Conservation (phyloP, 1,139 yeast genomes). For the Geotrichum siamense region DNA sequence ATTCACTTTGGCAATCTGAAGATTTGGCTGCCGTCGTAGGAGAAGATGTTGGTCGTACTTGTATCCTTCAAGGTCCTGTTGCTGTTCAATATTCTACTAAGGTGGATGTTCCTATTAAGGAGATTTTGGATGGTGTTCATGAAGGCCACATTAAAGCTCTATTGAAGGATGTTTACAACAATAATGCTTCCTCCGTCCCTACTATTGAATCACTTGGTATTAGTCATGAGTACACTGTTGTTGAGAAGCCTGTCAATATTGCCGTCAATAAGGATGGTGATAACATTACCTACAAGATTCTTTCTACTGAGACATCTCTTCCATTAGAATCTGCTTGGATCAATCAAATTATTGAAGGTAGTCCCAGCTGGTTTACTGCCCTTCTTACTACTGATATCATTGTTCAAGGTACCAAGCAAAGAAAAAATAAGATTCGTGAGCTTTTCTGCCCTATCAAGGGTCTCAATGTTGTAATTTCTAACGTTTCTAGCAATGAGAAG, state of each 20-base stretch:
- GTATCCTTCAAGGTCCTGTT: constrained; percentile 97
- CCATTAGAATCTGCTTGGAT: constrained; percentile 56
- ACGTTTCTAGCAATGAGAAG: constrained; percentile 46
- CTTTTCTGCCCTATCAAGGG: constrained; percentile 70
- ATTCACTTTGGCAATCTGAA: constrained; percentile 98
- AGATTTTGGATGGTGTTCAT: constrained; percentile 80
- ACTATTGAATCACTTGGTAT: constrained; percentile 86
- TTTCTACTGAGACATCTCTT: constrained; percentile 32
- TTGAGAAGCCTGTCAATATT: constrained; percentile 30
- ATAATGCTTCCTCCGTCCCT: constrained; percentile 69
- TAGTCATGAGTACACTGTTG: constrained; percentile 35
- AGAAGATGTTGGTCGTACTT: constrained; percentile 95
- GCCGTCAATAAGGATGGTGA: constrained; percentile 35
- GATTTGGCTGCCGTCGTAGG: constrained; percentile 93
- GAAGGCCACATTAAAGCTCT: constrained; percentile 77
- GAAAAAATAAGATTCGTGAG: constrained; percentile 68
- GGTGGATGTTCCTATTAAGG: constrained; percentile 88
- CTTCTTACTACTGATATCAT: constrained; percentile 69
- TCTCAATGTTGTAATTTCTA: constrained; percentile 55
- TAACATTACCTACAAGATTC: constrained; percentile 44
- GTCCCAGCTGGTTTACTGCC: constrained; percentile 87
- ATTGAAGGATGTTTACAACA: constrained; percentile 60
- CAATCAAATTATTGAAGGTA: constrained; percentile 67
- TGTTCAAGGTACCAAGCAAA: constrained; percentile 79
- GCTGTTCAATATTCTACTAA: constrained; percentile 87